Evolutionary conservation across 2,329 filamentous ascomycete species (phyloP), one percentile per base, ranked within the genome.

Genomic region (Aspergillus novofumigatus): DNA sequence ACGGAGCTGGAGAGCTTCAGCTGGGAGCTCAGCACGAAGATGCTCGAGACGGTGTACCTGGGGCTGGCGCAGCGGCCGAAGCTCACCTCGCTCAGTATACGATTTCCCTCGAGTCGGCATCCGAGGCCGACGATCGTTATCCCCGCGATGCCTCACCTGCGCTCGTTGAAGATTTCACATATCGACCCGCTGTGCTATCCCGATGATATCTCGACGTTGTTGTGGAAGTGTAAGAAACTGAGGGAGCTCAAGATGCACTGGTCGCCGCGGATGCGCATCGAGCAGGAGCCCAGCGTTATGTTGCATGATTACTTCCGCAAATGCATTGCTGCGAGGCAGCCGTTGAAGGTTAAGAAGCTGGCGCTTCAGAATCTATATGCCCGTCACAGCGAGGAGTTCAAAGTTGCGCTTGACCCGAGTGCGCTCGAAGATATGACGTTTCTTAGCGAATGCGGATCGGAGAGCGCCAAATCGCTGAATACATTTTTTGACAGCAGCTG

Each of bases 151-250:
- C 80, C 82, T 7, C 82, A 81, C 60, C 73, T 87, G 25, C 74
- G 73, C 35, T 75, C 72, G 4, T 73, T 87, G 38, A 80, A 80
- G 53, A 75, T 84, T 28, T 81, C 81, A 58, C 79, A 86, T 60
- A 84, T 86, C 53, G 85, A 87, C 55, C 85, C 85, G 1, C 75
- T 87, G 9, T 87, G 84, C 70, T 85, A 86, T 63, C 83, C 83
- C 0, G 85, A 87, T 68, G 84, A 86, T 62, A 79, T 87, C 8
- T 83, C 83, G 14, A 73, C 81, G 23, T 70, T 87, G 14, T 69
- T 87, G 6, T 69, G 78, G 14, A 74, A 79, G n/a, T 81, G 81
- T 4, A 79, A 76, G 59, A 82, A 81, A 53, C 71, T 87, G 3
- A 73, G 78, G 44, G 80, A 82, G 32, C 69, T 87, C 7, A 81